These are phyloP conservation scores for Fraxinus latifolia DNA, from an alignment of 305 asterid species.

Conservation along the genomic window DNA sequence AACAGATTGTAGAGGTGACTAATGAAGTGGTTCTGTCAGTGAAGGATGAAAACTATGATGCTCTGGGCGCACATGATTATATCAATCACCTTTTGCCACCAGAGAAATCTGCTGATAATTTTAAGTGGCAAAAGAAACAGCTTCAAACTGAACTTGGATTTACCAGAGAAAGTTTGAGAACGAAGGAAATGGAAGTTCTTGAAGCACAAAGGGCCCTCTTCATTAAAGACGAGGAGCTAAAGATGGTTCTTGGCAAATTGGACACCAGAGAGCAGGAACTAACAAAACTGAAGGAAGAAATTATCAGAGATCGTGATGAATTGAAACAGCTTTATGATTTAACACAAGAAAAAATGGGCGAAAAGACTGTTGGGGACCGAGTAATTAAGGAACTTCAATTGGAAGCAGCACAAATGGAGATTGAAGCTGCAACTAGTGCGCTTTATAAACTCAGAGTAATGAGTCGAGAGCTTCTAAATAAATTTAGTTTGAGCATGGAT, in stretches of 20 bases:
- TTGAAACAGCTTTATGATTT: slow-evolving; percentile 50
- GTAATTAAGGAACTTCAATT: slow-evolving; percentile 67
- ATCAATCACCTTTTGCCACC: slow-evolving; percentile 17
- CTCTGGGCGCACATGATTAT: slow-evolving; percentile 26
- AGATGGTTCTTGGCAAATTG: slow-evolving; percentile 37
- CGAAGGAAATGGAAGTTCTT: slow-evolving; percentile 63
- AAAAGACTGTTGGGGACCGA: slow-evolving; percentile 50
- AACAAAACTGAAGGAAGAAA: slow-evolving; percentile 45
- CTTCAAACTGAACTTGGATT: slow-evolving; percentile 64
- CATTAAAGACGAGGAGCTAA: slow-evolving; percentile 66
- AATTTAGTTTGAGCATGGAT: slow-evolving; percentile 35
- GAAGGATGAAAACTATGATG: slow-evolving; percentile 24
- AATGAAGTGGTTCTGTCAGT: slow-evolving; percentile 47
- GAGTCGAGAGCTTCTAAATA: slow-evolving; percentile 57
- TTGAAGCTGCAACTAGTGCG: slow-evolving; percentile 70
- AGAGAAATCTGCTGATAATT: slow-evolving; percentile 27
- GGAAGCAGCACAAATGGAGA: slow-evolving; percentile 74
- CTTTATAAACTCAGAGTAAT: slow-evolving; percentile 60
- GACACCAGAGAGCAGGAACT: slow-evolving; percentile 62
- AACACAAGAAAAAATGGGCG: slow-evolving; percentile 55
- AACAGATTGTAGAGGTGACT: slow-evolving; percentile 63
- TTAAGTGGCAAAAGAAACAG: slow-evolving; percentile 47
- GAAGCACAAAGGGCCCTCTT: slow-evolving; percentile 52
- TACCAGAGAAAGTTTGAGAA: slow-evolving; percentile 54
- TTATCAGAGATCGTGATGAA: slow-evolving; percentile 40